Conservation (phyloP, 176 grass and related monocot species). For the Rhynchospora pubera region DNA sequence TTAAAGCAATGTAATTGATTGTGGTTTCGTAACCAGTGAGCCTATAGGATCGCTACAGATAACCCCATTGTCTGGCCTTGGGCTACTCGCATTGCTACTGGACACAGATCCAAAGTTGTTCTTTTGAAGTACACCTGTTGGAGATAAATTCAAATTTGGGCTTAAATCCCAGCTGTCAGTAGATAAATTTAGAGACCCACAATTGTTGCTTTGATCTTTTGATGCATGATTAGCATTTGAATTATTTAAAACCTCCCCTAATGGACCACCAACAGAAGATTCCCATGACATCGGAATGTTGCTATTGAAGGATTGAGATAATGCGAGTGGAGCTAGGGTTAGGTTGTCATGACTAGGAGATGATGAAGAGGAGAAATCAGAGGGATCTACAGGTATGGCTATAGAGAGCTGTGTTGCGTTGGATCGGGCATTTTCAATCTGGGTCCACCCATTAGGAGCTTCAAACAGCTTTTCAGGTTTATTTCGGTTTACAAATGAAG, state of each 20-base stretch:
- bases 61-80: slow-evolving; percentile 32
- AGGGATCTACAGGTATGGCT: slow-evolving; percentile 38
- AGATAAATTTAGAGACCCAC: slow-evolving; percentile 30
- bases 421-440: slow-evolving; percentile 17
- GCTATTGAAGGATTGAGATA: slow-evolving; percentile 37
- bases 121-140: slow-evolving; percentile 43
- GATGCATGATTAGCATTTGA: slow-evolving; percentile 1
- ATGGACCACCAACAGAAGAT: slow-evolving; percentile 68
- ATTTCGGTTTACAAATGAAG: slow-evolving; percentile 16
- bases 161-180: slow-evolving; percentile 38
- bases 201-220: slow-evolving; percentile 43
- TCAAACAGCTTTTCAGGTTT: slow-evolving; percentile 23
- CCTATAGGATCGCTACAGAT: slow-evolving; percentile 27
- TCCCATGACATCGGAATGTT: slow-evolving; percentile 43
- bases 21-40: slow-evolving; percentile 11
- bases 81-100: slow-evolving; percentile 37
- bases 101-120: slow-evolving; percentile 45
- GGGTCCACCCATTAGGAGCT: slow-evolving; percentile 7
- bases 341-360: slow-evolving; percentile 35
- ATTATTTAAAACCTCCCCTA: slow-evolving; percentile 68
- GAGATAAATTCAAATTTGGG: slow-evolving; percentile 30
- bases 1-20: slow-evolving; percentile 27
- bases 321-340: slow-evolving; percentile 31
- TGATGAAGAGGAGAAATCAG: slow-evolving; percentile 35
- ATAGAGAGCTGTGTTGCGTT: slow-evolving; percentile 33